Evolutionary conservation across 305 asterid genomes (phyloP).

Genomic region (Striga hermonthica): DNA sequence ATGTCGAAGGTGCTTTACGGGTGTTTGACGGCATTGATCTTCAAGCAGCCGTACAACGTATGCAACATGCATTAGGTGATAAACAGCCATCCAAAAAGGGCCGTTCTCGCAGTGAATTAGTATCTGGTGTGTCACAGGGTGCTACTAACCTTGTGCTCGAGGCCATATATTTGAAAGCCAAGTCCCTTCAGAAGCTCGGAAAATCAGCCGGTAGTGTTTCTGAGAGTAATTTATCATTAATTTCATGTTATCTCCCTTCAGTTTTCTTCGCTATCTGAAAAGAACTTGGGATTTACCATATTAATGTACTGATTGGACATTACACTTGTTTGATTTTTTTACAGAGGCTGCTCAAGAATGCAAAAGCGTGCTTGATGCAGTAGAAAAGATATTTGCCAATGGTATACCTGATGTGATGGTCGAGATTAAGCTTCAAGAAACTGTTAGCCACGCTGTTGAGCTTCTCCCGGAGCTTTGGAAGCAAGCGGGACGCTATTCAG

Average conservation of each 20-base stretch:
- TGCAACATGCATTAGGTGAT: conserved; percentile 66
- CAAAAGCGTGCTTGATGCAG: conserved; percentile 89
- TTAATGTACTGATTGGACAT: conserved; percentile 33
- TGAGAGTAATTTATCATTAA: conserved; percentile 1
- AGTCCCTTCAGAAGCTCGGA: conserved; percentile 93
- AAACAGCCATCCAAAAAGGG: conserved; percentile 69
- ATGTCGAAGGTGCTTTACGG: conserved; percentile 90
- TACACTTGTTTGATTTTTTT: conserved; percentile 40
- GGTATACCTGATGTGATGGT: conserved; percentile 77
- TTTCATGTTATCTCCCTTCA: conserved; percentile 17
- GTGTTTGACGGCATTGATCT: conserved; percentile 97
- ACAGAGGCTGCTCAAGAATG: conserved; percentile 95
- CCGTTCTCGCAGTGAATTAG: conserved; percentile 61
- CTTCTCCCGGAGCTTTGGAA: conserved; percentile 94
- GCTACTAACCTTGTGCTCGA: conserved; percentile 90
- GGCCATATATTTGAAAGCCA: conserved; percentile 92
- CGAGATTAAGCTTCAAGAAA: conserved; percentile 89
- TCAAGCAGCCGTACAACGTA: conserved; percentile 81
- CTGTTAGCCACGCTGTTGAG: conserved; percentile 89
- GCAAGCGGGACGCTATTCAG: conserved; percentile 65
- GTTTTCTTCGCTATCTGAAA: neutral
- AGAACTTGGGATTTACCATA: conserved; percentile 21
- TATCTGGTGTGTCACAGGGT: conserved; percentile 62
- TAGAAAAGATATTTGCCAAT: conserved; percentile 78
- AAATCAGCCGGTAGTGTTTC: conserved; percentile 58